Conservation (phyloP, 2,329 filamentous ascomycete species). For the Penicillium oxalicum region DNA sequence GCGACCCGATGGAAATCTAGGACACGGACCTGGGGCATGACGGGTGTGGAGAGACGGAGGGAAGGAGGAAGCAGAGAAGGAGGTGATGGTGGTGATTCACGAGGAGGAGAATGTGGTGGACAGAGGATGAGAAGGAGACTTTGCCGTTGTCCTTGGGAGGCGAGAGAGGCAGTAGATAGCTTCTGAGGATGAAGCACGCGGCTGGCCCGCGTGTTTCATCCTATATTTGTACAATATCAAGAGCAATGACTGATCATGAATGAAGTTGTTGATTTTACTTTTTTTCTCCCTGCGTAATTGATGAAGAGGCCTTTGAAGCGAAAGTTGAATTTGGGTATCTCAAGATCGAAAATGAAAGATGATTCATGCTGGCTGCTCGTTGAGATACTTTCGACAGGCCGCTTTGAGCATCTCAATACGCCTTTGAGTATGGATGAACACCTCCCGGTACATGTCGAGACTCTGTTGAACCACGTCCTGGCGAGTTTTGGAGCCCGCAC, state of each 20-base stretch:
- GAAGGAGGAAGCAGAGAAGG: too few species aligned
- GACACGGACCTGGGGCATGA: not conserved
- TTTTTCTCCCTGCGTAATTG: not conserved
- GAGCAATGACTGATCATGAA: not conserved
- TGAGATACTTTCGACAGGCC: constrained; percentile 54
- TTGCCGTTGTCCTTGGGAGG: not conserved
- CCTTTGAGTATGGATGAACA: constrained; percentile 75
- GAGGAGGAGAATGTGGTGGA: too few species aligned
- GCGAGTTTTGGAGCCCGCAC: constrained; percentile 73
- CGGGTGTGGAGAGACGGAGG: not conserved
- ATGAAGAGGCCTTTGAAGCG: not conserved
- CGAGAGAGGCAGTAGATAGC: not conserved
- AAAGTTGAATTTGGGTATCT: not conserved
- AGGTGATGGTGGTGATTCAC: too few species aligned
- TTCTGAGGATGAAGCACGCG: not conserved
- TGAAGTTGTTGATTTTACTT: not conserved
- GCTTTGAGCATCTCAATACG: constrained; percentile 60
- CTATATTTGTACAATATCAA: not conserved
- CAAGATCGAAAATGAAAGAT: not conserved
- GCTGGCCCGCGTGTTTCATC: not conserved
- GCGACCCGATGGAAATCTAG: not conserved
- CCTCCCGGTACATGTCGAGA: constrained; percentile 76
- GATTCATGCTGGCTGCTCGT: constrained; percentile 28
- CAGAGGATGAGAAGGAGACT: not conserved
- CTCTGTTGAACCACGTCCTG: constrained; percentile 73